Conservation (phyloP, 1,284 basidiomycete genomes). For the Melampsora americana region DNA sequence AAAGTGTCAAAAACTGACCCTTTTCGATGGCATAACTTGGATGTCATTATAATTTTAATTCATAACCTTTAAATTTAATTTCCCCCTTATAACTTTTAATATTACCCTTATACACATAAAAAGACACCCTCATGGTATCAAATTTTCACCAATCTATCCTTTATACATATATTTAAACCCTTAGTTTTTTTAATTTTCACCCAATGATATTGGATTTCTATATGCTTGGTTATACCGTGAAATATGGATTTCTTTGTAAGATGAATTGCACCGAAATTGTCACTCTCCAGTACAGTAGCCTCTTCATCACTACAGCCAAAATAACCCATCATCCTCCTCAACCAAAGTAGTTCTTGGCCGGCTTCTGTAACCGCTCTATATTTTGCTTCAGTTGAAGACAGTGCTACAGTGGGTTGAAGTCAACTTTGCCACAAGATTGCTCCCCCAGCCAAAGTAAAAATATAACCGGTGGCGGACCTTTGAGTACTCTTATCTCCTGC, state of each 20-base stretch:
- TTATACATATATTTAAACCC: too few species aligned
- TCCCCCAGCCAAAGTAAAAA: background rate
- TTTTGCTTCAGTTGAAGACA: background rate
- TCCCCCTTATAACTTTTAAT: too few species aligned
- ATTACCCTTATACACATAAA: too few species aligned
- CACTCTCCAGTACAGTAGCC: background rate
- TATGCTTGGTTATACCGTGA: background rate
- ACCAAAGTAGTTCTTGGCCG: background rate
- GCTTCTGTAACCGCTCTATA: background rate
- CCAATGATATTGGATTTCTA: constrained; percentile 8
- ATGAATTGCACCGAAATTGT: constrained; percentile 3
- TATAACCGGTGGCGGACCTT: background rate
- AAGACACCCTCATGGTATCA: too few species aligned
- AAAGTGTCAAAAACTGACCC: too few species aligned
- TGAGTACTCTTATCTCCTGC: too few species aligned
- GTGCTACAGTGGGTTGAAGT: background rate
- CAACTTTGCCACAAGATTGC: background rate
- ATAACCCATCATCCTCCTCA: background rate
- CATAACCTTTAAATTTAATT: too few species aligned
- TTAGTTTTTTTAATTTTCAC: too few species aligned
- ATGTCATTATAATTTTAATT: too few species aligned
- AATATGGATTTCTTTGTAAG: background rate
- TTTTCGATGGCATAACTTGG: too few species aligned
- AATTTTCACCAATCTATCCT: too few species aligned
- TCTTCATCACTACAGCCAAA: background rate